Conservation (phyloP, 306 rosid species). For the Pyrus communis region DNA sequence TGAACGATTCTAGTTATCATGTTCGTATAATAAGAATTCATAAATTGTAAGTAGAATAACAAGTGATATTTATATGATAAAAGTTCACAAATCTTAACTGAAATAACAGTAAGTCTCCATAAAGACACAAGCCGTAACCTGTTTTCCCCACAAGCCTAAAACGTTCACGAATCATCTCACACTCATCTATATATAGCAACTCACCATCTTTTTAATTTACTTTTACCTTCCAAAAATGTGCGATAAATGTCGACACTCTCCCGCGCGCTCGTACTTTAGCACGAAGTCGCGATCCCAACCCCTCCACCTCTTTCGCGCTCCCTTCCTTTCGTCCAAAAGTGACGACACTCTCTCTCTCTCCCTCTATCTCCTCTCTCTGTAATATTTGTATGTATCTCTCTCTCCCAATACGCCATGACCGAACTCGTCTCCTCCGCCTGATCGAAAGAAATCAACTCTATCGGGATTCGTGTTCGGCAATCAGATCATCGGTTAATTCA, state of each 20-base stretch:
- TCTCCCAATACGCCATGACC: not conserved
- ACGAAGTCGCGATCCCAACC: constrained; percentile 6
- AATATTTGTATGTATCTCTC: too few species aligned
- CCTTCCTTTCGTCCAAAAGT: constrained; percentile 13
- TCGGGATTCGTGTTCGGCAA: not conserved
- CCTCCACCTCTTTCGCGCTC: not conserved
- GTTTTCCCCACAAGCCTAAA: too few species aligned
- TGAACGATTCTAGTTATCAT: too few species aligned
- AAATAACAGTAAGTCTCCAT: too few species aligned
- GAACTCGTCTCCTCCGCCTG: not conserved
- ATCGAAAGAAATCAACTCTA: not conserved
- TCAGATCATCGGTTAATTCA: not conserved
- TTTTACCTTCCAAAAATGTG: not conserved
- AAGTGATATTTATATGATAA: too few species aligned
- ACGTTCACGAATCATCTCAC: too few species aligned
- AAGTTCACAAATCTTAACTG: too few species aligned
- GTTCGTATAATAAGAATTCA: too few species aligned
- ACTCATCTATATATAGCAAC: not conserved
- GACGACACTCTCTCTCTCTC: constrained; percentile 50
- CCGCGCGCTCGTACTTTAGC: constrained; percentile 20
- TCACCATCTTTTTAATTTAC: not conserved
- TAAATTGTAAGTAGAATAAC: too few species aligned
- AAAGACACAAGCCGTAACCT: too few species aligned
- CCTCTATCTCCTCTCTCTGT: not conserved
- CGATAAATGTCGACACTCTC: constrained; percentile 70